Evolutionary conservation across 2,329 filamentous ascomycete genomes (phyloP), one percentile per base, ranked within the genome.

Genomic region (Pseudogymnoascus sp.): DNA sequence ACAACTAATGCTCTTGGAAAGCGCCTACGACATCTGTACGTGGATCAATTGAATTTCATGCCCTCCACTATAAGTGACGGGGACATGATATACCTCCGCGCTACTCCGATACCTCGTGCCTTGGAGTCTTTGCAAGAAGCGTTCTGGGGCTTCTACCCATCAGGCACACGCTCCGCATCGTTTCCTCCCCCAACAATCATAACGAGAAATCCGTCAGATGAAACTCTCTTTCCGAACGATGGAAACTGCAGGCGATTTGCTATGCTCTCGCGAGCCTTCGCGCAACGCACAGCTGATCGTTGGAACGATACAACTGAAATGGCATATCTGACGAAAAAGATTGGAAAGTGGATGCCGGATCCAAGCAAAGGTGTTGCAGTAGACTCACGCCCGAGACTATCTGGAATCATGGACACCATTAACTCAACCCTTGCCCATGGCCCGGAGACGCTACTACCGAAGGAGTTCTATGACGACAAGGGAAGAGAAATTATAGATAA

Each of bases 361-460:
- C 81, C 82, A 37, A 82, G 80, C 31, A 83, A 83, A 10, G 81
- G 82, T 40, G 87, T 97, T 7, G 90, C 89, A 26, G 90, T 98
- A 7, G 92, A 97, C 74, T 88, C 87, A 0, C 88, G 88, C 65
- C 95, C 95, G 0, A 83, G 93, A 50, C 80, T 98, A 11, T 92
- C 87, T 5, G 95, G 95, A 61, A 89, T 99, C 70, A 91, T 96
- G 89, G 95, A 99, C 76, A 95, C 91, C 0, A 84, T 98, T 71
- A 98, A 97, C 73, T 86, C 91, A 6, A 96, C 91, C 0, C 80
- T 89, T 11, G 93, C 93, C 2, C 95, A 98, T 73, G 91, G 90
- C 0, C 84, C 89, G 0, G 83, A 84, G 10, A 97, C 93, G 0
- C 86, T 82, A 53, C 82, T 98, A 2, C 95, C 95, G 0, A 79